These are phyloP conservation scores for Schizothecium vesticola DNA, from an alignment of 495 filamentous ascomycete species.

Conservation along the genomic window DNA sequence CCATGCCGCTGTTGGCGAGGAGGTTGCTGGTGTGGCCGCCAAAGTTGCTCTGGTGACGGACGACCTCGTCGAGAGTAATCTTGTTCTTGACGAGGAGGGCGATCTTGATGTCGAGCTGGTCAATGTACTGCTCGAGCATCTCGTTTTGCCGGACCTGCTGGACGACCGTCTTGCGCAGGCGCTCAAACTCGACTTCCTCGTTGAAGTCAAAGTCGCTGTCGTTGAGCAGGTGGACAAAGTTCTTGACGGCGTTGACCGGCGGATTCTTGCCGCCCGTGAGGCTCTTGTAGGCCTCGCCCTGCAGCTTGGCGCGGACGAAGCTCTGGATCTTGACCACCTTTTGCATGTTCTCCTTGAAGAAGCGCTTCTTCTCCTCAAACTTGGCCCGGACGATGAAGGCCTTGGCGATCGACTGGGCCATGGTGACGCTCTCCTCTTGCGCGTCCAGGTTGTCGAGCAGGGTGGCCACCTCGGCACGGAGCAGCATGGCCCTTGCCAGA, in stretches of 20 bases:
- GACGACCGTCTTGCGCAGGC: conserved; percentile 86
- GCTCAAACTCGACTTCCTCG: conserved; percentile 94
- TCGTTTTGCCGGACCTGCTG: conserved; percentile 97
- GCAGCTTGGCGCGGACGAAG: conserved; percentile 85
- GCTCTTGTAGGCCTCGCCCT: conserved; percentile 96
- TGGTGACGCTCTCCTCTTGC: conserved; percentile 67
- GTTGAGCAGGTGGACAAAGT: conserved; percentile 95
- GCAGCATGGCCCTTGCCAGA: conserved; percentile 68
- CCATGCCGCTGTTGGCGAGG: conserved; percentile 78
- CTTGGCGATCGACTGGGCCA: conserved; percentile 69
- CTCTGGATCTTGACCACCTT: conserved; percentile 98
- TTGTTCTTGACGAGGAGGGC: conserved; percentile 98
- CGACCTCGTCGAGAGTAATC: conserved; percentile 96
- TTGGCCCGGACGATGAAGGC: conserved; percentile 65
- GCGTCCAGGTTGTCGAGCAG: conserved; percentile 71
- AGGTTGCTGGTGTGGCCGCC: conserved; percentile 86
- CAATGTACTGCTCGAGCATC: conserved; percentile 94
- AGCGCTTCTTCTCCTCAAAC: conserved; percentile 79
- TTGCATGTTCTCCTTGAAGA: conserved; percentile 94
- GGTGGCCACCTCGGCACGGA: conserved; percentile 64
- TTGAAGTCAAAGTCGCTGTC: conserved; percentile 99
- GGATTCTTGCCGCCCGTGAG: conserved; percentile 95
- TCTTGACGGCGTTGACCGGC: conserved; percentile 91
- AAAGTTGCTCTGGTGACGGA: conserved; percentile 94
- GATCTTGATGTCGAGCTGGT: conserved; percentile 98